Percentiles rank a stretch among this genome's conserved stretches.
Conservation (phyloP, 495 filamentous ascomycete genomes). For the Chlorociboria aeruginascens region DNA sequence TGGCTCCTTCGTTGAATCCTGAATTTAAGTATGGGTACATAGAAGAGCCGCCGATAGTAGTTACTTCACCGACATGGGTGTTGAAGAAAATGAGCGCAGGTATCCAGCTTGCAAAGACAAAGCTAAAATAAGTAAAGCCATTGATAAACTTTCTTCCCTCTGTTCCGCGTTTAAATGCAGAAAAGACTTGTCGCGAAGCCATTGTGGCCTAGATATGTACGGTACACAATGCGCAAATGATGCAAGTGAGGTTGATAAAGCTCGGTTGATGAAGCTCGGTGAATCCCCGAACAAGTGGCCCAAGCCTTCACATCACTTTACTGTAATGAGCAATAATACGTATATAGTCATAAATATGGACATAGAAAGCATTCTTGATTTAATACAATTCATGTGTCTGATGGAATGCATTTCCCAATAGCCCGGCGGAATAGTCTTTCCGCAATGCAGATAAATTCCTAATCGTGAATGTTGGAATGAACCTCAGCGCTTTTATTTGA, state of each 20-base stretch:
- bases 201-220: neutral
- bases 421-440: conserved; percentile 5
- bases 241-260: too few species aligned
- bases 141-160: conserved; percentile 17
- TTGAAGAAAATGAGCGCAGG: conserved; percentile 56
- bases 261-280: too few species aligned
- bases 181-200: conserved; percentile 5
- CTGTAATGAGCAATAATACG: too few species aligned
- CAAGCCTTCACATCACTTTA: too few species aligned
- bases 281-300: too few species aligned
- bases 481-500: conserved; percentile 16
- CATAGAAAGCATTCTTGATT: neutral
- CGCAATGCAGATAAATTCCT: conserved; percentile 16
- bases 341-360: too few species aligned
- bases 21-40: conserved; percentile 73
- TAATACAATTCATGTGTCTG: neutral
- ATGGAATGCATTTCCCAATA: neutral
- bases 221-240: too few species aligned
- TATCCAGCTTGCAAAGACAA: conserved; percentile 45
- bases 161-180: neutral
- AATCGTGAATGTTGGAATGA: neutral
- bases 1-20: conserved; percentile 41
- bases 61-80: conserved; percentile 46
- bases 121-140: conserved; percentile 30
- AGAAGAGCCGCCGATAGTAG: conserved; percentile 52